Base-by-base conservation (phyloP, 345 rosid genomes). In the Jatropha curcas region DNA sequence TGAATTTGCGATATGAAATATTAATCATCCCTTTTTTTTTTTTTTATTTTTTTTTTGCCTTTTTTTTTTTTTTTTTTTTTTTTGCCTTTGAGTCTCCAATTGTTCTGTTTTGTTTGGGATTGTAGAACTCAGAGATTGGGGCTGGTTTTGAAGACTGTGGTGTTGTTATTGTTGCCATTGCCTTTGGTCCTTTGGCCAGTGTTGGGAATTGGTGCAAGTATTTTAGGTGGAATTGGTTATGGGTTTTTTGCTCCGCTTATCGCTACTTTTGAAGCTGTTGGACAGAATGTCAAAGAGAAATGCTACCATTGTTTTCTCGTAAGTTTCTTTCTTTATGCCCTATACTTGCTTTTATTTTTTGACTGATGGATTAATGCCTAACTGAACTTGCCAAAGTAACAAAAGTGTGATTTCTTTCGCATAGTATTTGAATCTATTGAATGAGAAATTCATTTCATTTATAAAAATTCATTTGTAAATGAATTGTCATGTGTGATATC, bases 231-330 rank as follows among this genome's bases (percentile, higher is more conserved):
- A 34, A 65, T 82, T n/a, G 93, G 89, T n/a, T 91, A 88, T 67
- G 97, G 94, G 27, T 77, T 88, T 73, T 87, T 91, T 33, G 75
- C 87, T 59, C 96, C 98, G 27, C 85, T 94, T 20, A 45, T 87
- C 57, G 86, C 94, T n/a, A 90, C 98, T 51, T 92, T 92, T 59
- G 92, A 92, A 72, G 94, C 89, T 60, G 82, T 85, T 50, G 92
- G 93, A 31, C 84, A 83, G 69, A 81, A 84, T 76, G 87, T 85
- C 46, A 72, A 80, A n/a, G 85, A 88, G 59, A 90, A 94, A 83
- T 86, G 82, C 68, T 86, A 85, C 80, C 93, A 86, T 55, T 94
- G 94, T 81, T 85, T 90, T 80, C 77, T 74, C 56, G 94, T 90
- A 63, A 81, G 90, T 79, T 33, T 57, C n/a, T 61, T 22, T 52